Evolutionary conservation across 257 asterid genomes (phyloP).

Genomic region (Fraxinus excelsior): DNA sequence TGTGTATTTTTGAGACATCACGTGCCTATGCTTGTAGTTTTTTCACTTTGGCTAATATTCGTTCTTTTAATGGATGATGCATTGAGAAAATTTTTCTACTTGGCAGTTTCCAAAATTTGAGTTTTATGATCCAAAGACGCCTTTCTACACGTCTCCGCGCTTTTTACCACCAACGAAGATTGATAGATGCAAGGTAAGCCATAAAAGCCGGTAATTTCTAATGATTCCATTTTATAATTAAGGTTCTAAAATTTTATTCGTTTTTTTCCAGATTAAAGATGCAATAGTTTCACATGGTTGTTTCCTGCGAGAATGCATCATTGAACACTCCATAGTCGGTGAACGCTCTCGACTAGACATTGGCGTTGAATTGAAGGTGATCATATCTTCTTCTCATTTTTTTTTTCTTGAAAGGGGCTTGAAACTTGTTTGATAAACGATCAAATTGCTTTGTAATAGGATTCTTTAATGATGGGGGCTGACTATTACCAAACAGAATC

Average conservation of each 20-base stretch:
- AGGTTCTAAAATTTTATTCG: slow-evolving; percentile 15
- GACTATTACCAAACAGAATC: slow-evolving; percentile 87
- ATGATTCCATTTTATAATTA: neutral
- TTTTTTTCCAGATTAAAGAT: slow-evolving; percentile 67
- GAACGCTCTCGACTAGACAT: slow-evolving; percentile 88
- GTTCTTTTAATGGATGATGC: neutral
- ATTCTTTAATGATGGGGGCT: slow-evolving; percentile 92
- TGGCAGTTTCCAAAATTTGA: slow-evolving; percentile 77
- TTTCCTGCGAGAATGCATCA: slow-evolving; percentile 79
- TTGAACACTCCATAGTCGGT: slow-evolving; percentile 87
- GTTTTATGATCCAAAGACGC: slow-evolving; percentile 90
- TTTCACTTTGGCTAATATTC: neutral
- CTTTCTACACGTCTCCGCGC: slow-evolving; percentile 92
- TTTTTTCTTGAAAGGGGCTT: neutral
- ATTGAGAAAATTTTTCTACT: slow-evolving; percentile 15
- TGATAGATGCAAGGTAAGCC: slow-evolving; percentile 73
- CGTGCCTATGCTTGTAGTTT: neutral
- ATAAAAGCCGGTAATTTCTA: neutral
- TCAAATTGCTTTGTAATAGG: slow-evolving; percentile 41
- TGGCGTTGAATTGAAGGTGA: slow-evolving; percentile 88
- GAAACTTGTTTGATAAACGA: neutral
- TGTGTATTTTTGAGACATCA: neutral
- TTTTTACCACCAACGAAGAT: slow-evolving; percentile 95
- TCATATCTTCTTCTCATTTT: neutral
- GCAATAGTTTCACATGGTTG: slow-evolving; percentile 97